These are phyloP conservation scores for Diplocarpon mali DNA, from an alignment of 2,329 filamentous ascomycete genomes.

Conservation along the genomic window DNA sequence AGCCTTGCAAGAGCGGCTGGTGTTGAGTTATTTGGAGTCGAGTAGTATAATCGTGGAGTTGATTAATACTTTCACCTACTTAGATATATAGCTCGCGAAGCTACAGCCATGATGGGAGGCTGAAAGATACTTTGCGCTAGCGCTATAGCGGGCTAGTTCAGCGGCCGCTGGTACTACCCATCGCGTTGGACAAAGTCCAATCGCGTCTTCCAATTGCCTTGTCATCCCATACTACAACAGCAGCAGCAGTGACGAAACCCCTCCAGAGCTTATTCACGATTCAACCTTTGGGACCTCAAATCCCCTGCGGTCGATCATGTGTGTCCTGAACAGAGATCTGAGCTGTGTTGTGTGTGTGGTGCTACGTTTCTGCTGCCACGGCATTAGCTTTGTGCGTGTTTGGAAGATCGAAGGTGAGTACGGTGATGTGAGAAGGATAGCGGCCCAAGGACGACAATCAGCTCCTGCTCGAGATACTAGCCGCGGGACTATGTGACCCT, in stretches of 20 bases:
- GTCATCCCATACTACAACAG: slow-evolving; percentile 8
- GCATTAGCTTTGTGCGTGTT: not conserved
- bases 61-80: too few species aligned
- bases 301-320: slow-evolving; percentile 22
- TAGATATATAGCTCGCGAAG: not conserved
- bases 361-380: not conserved
- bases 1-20: not conserved
- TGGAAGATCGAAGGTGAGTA: slow-evolving; percentile 6
- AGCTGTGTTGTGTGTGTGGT: slow-evolving; percentile 17
- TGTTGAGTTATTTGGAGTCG: not conserved
- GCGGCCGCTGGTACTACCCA: too few species aligned
- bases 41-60: too few species aligned
- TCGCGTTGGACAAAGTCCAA: slow-evolving; percentile 4
- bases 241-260: slow-evolving; percentile 27
- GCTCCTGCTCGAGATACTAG: slow-evolving; percentile 24
- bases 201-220: slow-evolving; percentile 11
- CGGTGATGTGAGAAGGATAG: slow-evolving; percentile 3
- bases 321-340: slow-evolving; percentile 30
- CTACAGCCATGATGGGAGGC: slow-evolving; percentile 4
- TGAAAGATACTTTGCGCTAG: not conserved
- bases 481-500: slow-evolving; percentile 5
- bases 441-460: slow-evolving; percentile 24
- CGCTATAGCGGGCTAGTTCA: too few species aligned
- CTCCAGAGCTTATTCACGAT: slow-evolving; percentile 26
- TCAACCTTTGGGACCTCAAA: slow-evolving; percentile 16